phyloP scores from a whole-genome alignment of 352 stramenopile species.

The Blastocystis sp. region DNA sequence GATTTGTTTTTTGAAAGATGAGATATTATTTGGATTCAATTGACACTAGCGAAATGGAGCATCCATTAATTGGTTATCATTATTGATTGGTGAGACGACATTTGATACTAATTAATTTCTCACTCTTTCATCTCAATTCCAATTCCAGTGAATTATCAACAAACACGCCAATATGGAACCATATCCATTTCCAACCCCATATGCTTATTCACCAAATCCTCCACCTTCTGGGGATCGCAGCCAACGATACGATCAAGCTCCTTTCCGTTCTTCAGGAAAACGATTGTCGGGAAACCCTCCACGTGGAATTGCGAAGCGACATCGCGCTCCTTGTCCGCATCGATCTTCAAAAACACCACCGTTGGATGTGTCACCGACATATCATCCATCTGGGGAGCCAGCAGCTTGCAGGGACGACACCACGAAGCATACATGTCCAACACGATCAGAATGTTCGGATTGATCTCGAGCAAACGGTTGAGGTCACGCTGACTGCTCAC shows the following conservation, averaged over 20 bases:
- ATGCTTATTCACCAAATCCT: background rate
- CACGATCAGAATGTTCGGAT: conserved; percentile 31
- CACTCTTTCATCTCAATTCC: background rate
- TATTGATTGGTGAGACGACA: background rate
- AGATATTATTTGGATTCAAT: background rate
- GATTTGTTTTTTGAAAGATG: background rate
- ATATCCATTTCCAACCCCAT: conserved; percentile 18
- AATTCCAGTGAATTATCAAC: background rate
- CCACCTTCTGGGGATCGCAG: conserved; percentile 4
- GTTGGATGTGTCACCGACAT: conserved; percentile 16
- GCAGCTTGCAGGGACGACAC: conserved; percentile 42
- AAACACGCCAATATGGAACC: background rate
- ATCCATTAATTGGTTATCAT: background rate
- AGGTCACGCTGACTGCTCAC: background rate
- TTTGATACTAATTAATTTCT: background rate
- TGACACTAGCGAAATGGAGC: background rate
- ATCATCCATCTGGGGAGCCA: conserved; percentile 24
- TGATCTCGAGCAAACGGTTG: background rate
- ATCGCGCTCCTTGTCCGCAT: background rate
- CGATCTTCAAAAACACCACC: conserved; percentile 47
- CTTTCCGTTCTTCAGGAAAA: background rate
- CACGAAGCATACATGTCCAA: conserved; percentile 34
- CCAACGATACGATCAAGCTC: background rate
- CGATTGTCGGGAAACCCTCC: conserved; percentile 25
- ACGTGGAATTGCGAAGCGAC: background rate